Percentiles rank a stretch among this genome's conserved stretches.
Conservation (phyloP, 306 rosid genomes). For the Luffa acutangula region DNA sequence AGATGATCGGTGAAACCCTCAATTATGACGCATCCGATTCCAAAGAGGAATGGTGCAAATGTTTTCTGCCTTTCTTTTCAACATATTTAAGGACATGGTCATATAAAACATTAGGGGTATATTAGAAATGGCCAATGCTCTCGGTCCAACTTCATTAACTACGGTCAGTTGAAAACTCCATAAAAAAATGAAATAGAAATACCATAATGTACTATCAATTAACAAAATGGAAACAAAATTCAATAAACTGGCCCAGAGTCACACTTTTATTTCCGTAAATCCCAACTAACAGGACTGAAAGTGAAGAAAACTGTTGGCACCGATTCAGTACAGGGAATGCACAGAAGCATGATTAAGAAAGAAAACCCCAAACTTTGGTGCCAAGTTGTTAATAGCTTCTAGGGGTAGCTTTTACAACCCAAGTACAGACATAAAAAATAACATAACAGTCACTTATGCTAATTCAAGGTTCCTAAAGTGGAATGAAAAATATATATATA, state of each 20-base stretch:
- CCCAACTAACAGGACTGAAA: not conserved
- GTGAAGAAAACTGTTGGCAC: not conserved
- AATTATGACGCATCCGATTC: conserved; percentile 12
- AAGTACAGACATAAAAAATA: not conserved
- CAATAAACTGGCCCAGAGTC: not conserved
- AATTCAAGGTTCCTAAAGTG: not conserved
- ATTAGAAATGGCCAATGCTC: not conserved
- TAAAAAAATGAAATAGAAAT: not conserved
- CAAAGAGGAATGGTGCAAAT: conserved; percentile 11
- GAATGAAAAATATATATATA: not conserved
- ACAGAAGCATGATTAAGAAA: not conserved
- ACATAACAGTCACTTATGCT: not conserved
- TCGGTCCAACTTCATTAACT: not conserved
- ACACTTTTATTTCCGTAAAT: not conserved
- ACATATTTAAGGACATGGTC: not conserved
- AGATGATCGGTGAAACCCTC: conserved; percentile 16
- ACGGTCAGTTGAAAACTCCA: not conserved
- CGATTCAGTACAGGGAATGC: not conserved
- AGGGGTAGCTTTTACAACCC: not conserved
- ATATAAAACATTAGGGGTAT: not conserved
- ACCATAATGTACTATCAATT: not conserved
- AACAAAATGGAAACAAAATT: not conserved
- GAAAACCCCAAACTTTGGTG: not conserved
- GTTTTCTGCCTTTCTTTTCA: conserved; percentile 27
- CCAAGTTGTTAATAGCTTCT: not conserved